Conservation (phyloP, 176 grass and related monocot species). For the Poa annua region DNA sequence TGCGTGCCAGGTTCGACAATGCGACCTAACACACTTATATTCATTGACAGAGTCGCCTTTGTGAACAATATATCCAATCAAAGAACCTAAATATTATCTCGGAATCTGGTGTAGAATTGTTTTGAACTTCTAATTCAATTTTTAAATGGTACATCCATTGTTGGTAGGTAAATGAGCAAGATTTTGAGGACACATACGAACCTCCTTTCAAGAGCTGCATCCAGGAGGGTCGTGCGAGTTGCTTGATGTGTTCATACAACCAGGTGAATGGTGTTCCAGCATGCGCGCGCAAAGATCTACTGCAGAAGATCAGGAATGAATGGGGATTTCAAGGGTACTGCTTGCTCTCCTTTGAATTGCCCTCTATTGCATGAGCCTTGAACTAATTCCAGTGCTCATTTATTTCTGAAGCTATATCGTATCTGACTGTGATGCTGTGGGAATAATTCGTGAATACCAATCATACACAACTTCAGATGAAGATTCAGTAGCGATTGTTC, state of each 20-base stretch:
- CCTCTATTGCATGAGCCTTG: constrained; percentile 10
- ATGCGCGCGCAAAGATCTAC: constrained; percentile 74
- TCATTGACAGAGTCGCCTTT: background rate
- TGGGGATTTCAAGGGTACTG: constrained; percentile 94
- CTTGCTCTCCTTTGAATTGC: constrained; percentile 32
- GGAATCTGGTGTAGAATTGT: constrained; percentile 24
- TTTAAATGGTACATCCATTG: background rate
- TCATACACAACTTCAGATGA: constrained; percentile 70
- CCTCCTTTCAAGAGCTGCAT: constrained; percentile 96
- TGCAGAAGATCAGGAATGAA: constrained; percentile 75
- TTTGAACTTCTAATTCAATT: background rate
- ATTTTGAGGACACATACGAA: constrained; percentile 88
- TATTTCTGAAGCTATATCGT: constrained; percentile 68
- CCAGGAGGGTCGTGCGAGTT: constrained; percentile 82
- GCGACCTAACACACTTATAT: background rate
- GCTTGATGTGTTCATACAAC: constrained; percentile 97
- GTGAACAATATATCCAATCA: constrained; percentile 5
- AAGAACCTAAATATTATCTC: constrained; percentile 1
- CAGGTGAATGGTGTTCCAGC: constrained; percentile 84
- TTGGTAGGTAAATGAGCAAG: constrained; percentile 81
- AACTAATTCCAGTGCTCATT: constrained; percentile 28
- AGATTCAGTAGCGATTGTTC: constrained; percentile 88
- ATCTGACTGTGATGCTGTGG: constrained; percentile 92
- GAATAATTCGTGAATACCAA: constrained; percentile 83
- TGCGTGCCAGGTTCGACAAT: background rate